Base-by-base conservation (phyloP, 768 basidiomycete genomes). In the Xerocomellus chrysenteron region DNA sequence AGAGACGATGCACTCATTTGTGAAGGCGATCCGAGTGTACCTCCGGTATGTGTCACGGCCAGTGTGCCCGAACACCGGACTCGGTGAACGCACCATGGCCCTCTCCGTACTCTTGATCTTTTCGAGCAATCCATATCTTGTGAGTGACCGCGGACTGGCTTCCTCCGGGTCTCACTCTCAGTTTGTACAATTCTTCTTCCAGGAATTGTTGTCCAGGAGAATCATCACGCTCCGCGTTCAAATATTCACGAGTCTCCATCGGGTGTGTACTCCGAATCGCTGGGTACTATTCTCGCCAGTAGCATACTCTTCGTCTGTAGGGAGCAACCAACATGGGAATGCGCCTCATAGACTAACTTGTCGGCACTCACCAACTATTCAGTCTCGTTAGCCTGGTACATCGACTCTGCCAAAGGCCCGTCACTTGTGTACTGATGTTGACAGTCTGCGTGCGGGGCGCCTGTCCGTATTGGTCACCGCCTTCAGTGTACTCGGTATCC, bases 131-230 rank as follows among this genome's bases (percentile, higher is more conserved):
- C 91, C 91, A 93, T 2, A 88, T 87, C 62, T 82, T 82, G 67
- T 92, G 90, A 1, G 88, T 85, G 24, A 79, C 73, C 35, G 76
- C 85, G 3, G 85, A 84, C 63, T 88, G 86, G 58, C 85, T 88
- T n/a, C 86, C 86, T n/a, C 69, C 70, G 3, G 80, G 81, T 54
- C 83, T 84, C 66, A 89, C 82, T 47, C 85, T 77, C 39, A 93
- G 76, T 65, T 90, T 90, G 71, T 90, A 93, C 36, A 93, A 68
- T 68, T 91, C 88, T 65, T 92, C 87, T 66, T 91, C 88, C n/a
- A 92, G 75, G 64, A 76, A 85, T 61, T 90, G 85, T 61, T 90
- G 85, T 1, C 90, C 90, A 17, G 88, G 83, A 1, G 90, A 92
- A 67, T 90, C 85, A 49, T 88, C 86, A 17, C 85, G 82, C 52